Percentiles rank a stretch among this genome's conserved stretches.
Conservation (phyloP, 2,329 filamentous ascomycete species). For the Podosphaera fusca region DNA sequence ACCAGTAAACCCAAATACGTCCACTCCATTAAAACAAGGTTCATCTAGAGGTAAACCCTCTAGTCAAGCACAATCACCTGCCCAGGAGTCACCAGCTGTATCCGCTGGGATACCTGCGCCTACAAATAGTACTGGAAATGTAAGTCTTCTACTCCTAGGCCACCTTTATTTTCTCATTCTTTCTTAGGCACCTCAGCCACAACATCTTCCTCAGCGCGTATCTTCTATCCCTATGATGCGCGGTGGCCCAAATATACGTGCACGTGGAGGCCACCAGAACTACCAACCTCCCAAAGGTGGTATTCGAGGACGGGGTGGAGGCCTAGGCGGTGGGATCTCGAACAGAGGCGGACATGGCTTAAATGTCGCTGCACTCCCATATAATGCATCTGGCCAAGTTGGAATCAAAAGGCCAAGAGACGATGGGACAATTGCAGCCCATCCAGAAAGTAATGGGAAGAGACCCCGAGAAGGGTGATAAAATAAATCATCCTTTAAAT, state of each 20-base stretch:
- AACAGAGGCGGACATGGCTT: constrained; percentile 10
- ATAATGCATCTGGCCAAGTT: constrained; percentile 10
- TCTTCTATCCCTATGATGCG: constrained; percentile 14
- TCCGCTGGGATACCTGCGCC: constrained; percentile 8
- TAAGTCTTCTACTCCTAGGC: constrained; percentile 6
- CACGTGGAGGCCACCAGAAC: constrained; percentile 9
- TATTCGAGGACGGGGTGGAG: constrained; percentile 12
- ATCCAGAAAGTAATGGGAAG: constrained; percentile 20
- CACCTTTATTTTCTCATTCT: constrained; percentile 3
- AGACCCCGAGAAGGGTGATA: constrained; percentile 20
- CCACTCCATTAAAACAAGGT: constrained; percentile 3
- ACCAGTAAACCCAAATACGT: constrained; percentile 8
- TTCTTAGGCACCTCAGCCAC: constrained; percentile 7
- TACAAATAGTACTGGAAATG: constrained; percentile 11
- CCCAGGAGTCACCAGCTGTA: constrained; percentile 3
- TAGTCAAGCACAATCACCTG: constrained; percentile 1
- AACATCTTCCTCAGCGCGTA: constrained; percentile 7
- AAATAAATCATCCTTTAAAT: background rate
- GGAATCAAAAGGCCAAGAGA: constrained; percentile 13
- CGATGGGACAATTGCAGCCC: constrained; percentile 12
- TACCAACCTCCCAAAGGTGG: constrained; percentile 7
- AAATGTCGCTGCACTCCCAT: constrained; percentile 14
- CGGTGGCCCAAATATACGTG: constrained; percentile 9
- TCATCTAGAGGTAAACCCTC: constrained; percentile 9
- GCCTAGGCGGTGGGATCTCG: constrained; percentile 5